Evolutionary conservation across 371 early-diverging fungal species (phyloP), one percentile per base, ranked within the genome.

Genomic region (Nematocida displodere): DNA sequence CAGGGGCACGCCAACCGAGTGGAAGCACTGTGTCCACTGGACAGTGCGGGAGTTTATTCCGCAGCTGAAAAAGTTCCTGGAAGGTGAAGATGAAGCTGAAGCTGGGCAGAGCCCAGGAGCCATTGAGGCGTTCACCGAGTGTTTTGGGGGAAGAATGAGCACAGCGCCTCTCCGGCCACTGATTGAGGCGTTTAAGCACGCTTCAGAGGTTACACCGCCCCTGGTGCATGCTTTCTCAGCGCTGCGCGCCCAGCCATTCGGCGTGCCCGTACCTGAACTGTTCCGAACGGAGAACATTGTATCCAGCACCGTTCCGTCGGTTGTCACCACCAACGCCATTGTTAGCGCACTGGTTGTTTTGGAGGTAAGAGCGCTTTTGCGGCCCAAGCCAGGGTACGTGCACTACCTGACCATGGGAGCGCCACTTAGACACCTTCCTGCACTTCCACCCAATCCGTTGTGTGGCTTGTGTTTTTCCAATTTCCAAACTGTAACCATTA

Each of bases 11-110:
- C 99, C 99, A 0, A 89, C 87, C 48, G 87, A 87, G 29, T 94
- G 96, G 11, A 91, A 95, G 44, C 97, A 99, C 83, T 96, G 97
- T 77, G 91, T 99, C 59, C 94, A 93, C 26, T 99, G 98, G 98
- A 92, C 94, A 56, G 96, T 95, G 83, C 89, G 88, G 63, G 93
- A 47, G 58, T 82, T 0, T 93, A 93, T 83, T 92, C 94, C 81
- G 93, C 95, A 85, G 93, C 95, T 83, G 94, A 94, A 76, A 86
- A 88, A 3, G 90, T 88, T 54, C 85, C 88, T 20, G 82, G n/a
- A n/a, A n/a, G n/a, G n/a, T n/a, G n/a, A n/a, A n/a, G n/a, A n/a
- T n/a, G 44, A n/a, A 17, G 15, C 11, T 47, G 33, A 17, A 7
- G 13, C 26, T 31, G 8, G 11, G 8, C 28, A 29, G 7, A 34